A percentile compares a stretch with the other conserved stretches of the same genome.
Evolutionary conservation across 1,284 basidiomycete genomes (phyloP).

Genomic region (Sporisorium scitamineum): DNA sequence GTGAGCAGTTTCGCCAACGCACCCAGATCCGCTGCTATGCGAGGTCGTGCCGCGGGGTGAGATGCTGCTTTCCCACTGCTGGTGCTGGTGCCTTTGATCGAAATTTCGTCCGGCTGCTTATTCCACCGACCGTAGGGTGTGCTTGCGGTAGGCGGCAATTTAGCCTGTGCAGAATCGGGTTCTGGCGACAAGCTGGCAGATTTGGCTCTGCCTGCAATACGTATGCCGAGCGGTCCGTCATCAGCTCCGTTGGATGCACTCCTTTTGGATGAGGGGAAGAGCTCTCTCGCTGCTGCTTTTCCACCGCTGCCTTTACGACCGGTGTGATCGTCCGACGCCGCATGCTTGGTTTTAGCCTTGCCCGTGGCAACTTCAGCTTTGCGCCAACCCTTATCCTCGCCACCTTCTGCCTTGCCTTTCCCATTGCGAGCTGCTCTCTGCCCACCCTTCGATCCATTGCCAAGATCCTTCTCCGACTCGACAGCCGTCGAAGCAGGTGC

Average conservation of each 20-base stretch:
- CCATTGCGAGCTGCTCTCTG: not conserved
- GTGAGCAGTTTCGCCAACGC: conserved; percentile 20
- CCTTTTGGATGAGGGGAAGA: not conserved
- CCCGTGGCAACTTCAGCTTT: not conserved
- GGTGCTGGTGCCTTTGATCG: conserved; percentile 13
- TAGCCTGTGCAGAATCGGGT: not conserved
- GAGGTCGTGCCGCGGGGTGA: not conserved
- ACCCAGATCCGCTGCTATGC: conserved; percentile 20
- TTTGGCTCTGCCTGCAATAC: conserved; percentile 45
- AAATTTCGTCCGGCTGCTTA: not conserved
- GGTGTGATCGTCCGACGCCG: not conserved
- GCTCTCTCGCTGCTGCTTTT: conserved; percentile 1
- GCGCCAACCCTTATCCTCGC: conserved; percentile 3
- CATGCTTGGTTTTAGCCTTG: not conserved
- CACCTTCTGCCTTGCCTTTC: not conserved
- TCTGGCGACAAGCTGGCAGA: conserved; percentile 18
- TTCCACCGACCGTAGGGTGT: conserved; percentile 51
- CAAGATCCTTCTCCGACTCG: not conserved
- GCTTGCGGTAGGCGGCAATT: conserved; percentile 17
- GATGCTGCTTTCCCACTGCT: not conserved
- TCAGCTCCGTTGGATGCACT: not conserved
- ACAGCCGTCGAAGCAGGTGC: not conserved
- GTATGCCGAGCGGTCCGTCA: conserved; percentile 23
- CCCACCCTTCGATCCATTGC: not conserved
- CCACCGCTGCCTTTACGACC: not conserved